Percentiles rank a stretch among this genome's conserved stretches.
phyloP scores from a whole-genome alignment of 306 rosid genomes.

The Biancaea sappan region DNA sequence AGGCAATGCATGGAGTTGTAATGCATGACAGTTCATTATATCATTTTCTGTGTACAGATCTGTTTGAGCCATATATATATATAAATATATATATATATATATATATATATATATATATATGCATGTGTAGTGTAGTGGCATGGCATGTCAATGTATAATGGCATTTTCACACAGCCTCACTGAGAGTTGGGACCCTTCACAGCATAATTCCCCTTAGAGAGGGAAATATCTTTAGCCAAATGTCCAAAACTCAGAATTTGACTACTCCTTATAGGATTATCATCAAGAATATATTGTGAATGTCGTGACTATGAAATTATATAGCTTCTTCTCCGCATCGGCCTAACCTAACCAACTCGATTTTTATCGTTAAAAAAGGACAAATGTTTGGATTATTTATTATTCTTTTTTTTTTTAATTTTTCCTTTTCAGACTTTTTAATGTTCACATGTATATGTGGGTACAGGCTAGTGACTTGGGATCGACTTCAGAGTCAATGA shows the following conservation, averaged over 20 bases:
- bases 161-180: constrained; percentile 15
- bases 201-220: constrained; percentile 28
- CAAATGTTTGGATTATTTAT: background rate
- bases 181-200: constrained; percentile 19
- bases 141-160: constrained; percentile 4
- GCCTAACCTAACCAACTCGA: constrained; percentile 20
- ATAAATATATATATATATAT: too few relatives aligned
- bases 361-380: background rate
- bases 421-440: background rate
- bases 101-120: too few relatives aligned
- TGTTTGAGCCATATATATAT: constrained; percentile 29
- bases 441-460: background rate
- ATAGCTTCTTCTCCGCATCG: background rate
- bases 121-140: constrained; percentile 31
- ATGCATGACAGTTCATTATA: constrained; percentile 38
- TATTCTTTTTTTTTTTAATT: background rate
- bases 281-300: constrained; percentile 21
- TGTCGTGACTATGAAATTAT: constrained; percentile 29
- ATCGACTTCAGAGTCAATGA: background rate
- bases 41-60: constrained; percentile 25
- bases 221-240: constrained; percentile 25
- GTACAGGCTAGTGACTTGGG: background rate
- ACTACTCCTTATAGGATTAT: constrained; percentile 16
- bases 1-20: constrained; percentile 25
- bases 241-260: constrained; percentile 12